Evolutionary conservation across 2,329 filamentous ascomycete species (phyloP), one percentile per base, ranked within the genome.

Genomic region (Trichophyton simii): DNA sequence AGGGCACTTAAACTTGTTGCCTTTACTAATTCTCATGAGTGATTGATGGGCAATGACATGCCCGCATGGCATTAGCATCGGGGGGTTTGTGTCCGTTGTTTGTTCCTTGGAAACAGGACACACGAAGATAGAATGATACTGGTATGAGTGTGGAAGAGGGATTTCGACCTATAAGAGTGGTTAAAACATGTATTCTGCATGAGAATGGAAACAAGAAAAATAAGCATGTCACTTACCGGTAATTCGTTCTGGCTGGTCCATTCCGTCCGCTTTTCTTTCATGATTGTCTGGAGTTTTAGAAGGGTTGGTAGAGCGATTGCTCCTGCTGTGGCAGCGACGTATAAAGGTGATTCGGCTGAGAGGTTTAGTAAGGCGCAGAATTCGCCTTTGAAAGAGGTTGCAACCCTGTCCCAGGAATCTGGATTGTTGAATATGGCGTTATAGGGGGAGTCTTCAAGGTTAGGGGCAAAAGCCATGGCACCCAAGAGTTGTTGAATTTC

Each of bases 61-160:
- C 4, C 94, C 92, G 70, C 94, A 99, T 0, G 89, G 88, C 70
- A 99, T 85, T 83, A 96, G 94, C 88, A 97, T 95, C 1, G 94
- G 91, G 9, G 94, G 94, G 72, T 99, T 99, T 25, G 81, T 77
- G 69, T 95, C 91, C 0, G 92, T 99, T 0, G 88, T 91, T 74
- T 99, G 94, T 71, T 96, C 94, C 73, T 97, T 97, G 68, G 87
- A 91, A 3, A 99, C 94, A 0, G 94, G 94, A 70, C 94, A 99
- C 48, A 99, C 94, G 71, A 99, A 99, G 70, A 99, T 96, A 61
- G 88, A 88, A 73, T 99, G 94, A 78, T 95, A 99, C 59, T 82
- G 79, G 70, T 86, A 87, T 4, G 79, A 78, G 1, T 80, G 81
- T 2, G 85, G 85, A 3, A 87, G 75, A 0, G 85, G 82, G 15